Base-by-base conservation (phyloP, 805 yeast species). In the Torulaspora franciscae region DNA sequence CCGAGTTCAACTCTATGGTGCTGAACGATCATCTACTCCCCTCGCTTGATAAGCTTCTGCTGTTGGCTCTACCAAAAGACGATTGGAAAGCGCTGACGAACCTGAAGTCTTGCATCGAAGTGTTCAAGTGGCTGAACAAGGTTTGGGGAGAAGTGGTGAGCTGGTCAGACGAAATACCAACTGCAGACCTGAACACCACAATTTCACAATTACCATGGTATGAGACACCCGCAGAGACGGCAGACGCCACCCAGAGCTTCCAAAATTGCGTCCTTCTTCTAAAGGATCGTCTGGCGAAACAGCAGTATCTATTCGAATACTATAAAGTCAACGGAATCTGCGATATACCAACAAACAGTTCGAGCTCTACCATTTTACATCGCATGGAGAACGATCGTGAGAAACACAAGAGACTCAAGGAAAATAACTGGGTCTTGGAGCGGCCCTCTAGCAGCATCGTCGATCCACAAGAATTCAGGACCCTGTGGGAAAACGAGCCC, bases 361-460 rank as follows among this genome's bases (percentile, higher is more conserved):
- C 72, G 1, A 59, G 59, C 27, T 74, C 79, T 37, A 87, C 83
- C 52, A 79, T 85, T 13, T 61, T 88, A 13, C 74, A 78, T 29
- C 70, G 98, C 48, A 88, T 91, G 82, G 97, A 91, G 61, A 90
- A 83, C 50, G 98, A 91, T 61, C 71, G 99, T 54, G 99, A 91
- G 61, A 71, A 95, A 46, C 89, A 87, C 58, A 91, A 91, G 61
- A 75, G 85, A 51, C 76, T 84, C 10, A 88, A 90, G 55, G 97
- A 91, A 57, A 77, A 75, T 8, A 70, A 80, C 17, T 88, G 96
- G 95, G 74, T 81, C 7, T 79, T 83, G 0, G 73, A 71, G 26
- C 65, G 85, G 47, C 45, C 50, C 8, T 22, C 35, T 29, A 43
- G 34, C 70, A 74, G 0, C 36, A 37, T 50, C 4, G 32, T 65